Conservation (phyloP, 2,329 filamentous ascomycete species). For the Talaromyces sp. region DNA sequence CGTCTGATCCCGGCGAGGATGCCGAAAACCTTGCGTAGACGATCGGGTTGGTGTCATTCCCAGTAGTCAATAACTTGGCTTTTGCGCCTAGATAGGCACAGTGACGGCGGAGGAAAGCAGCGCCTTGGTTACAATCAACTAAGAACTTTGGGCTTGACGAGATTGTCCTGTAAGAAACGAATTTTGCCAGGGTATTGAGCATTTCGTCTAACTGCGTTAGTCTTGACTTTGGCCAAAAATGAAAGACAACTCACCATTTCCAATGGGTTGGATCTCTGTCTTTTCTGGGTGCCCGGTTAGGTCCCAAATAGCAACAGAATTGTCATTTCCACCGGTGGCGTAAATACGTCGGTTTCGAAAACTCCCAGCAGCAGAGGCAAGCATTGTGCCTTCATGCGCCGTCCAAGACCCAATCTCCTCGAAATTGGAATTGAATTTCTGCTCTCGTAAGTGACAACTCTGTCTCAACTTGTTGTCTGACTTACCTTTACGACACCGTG, state of each 20-base stretch:
- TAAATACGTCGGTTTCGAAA: slow-evolving; percentile 73
- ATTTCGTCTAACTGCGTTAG: slow-evolving; percentile 45
- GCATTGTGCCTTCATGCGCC: slow-evolving; percentile 79
- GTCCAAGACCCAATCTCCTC: slow-evolving; percentile 72
- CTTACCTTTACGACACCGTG: slow-evolving; percentile 75
- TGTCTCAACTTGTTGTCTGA: background rate
- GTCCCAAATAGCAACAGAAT: slow-evolving; percentile 83
- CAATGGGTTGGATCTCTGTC: slow-evolving; percentile 45
- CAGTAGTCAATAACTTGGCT: slow-evolving; percentile 83
- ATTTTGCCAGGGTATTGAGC: slow-evolving; percentile 71
- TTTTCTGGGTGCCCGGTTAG: slow-evolving; percentile 54
- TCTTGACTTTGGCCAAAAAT: background rate
- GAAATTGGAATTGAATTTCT: slow-evolving; percentile 77
- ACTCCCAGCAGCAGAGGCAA: slow-evolving; percentile 72
- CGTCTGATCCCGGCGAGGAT: slow-evolving; percentile 56
- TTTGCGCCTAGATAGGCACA: slow-evolving; percentile 89
- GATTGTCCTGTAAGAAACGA: slow-evolving; percentile 87
- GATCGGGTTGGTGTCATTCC: slow-evolving; percentile 79
- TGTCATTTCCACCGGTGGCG: slow-evolving; percentile 90
- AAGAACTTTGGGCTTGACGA: slow-evolving; percentile 81
- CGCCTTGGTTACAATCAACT: slow-evolving; percentile 87
- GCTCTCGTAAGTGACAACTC: background rate
- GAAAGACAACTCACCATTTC: slow-evolving; percentile 43
- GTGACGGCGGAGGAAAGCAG: slow-evolving; percentile 80
- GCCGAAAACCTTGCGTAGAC: slow-evolving; percentile 86